Evolutionary conservation across 331 rosid species (phyloP), one percentile per base, ranked within the genome.

Genomic region (Malus hybrid): DNA sequence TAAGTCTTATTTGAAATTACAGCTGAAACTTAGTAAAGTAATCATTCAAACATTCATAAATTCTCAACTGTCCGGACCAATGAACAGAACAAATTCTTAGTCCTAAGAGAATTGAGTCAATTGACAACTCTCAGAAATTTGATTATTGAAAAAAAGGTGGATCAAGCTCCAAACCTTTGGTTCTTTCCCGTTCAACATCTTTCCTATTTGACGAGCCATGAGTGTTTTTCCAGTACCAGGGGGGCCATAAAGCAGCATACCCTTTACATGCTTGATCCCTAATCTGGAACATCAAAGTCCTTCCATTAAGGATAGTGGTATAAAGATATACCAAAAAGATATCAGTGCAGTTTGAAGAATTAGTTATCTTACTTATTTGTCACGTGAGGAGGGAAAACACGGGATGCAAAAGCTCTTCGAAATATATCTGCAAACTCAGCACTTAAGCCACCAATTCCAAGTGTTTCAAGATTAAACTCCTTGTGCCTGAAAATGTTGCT

Each of bases 221-320:
- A 95, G 99, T 72, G 99, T 94, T 82, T 94, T 94, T 72, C 99
- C 99, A 73, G 99, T 94, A 71, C 99, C 99, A 89, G 99, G 99
- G 39, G 99, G 99, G 56, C 99, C 99, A 88, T 79, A 87, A 71
- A 94, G 96, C 77, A 94, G 90, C 99, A 95, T 95, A 52, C 99
- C 99, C 82, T 95, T 95, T 63, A 95, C 99, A 79, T 92, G 99
- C 87, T 95, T 90, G 80, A 95, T 92, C 74, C 99, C 99, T 88
- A 95, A 81, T 86, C 99, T 95, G 84, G 70, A 80, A 84, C 74
- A 74, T 81, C 75, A 83, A 77, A 85, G 42, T 26, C 60, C 75
- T 77, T 72, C 72, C 84, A 75, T 50, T 63, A 82, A 80, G 76
- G 81, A 78, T 72, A 62, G 73, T 24, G 67, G 46, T 64, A 77